Base-by-base conservation (phyloP, 2,329 filamentous ascomycete genomes). In the Botrytis deweyae region DNA sequence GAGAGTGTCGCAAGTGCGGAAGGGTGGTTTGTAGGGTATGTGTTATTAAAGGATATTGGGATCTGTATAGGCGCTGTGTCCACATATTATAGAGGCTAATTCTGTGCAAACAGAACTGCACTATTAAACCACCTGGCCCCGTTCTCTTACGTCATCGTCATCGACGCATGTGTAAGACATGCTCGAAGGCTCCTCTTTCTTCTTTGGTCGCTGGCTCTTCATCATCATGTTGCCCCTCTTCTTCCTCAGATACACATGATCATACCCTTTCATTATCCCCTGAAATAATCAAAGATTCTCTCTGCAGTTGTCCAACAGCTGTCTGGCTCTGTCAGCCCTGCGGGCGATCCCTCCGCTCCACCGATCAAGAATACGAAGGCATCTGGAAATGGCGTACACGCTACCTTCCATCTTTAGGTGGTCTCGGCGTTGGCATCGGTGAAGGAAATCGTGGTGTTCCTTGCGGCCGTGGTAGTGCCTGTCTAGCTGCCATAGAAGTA, bases 351-450 rank as follows among this genome's bases (percentile, higher is more conserved):
- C 89, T 97, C 70, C 86, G 88, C 38, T 86, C 84, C 58, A 85
- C 86, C 33, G 89, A 91, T 77, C 83, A 85, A 70, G 87, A 90
- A 73, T 91, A 91, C 75, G 85, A 86, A 78, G 83, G 86, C 6
- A 93, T 95, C 72, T 98, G 95, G 94, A 92, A 90, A 75, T 98
- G 95, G 95, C 91, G 95, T 69, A 93, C 89, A 59, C 90, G 93
- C 38, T 98, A 97, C 81, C 91, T 91, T 55, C 92, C 93, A 77
- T 90, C 93, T 0, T 92, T 95, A 4, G 91, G 90, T 33, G 93
- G 93, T 3, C 86, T 97, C 0, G 94, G 94, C 38, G 95, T 93
- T 0, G 95, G 95, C 8, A 93, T 97, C 44, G 94, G 94, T 62
- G 93, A 97, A 78, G 94, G 94, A 46, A 91, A 94, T 79, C 91